phyloP scores from a whole-genome alignment of 805 yeast species.

The Metschnikowia arizonensis region DNA sequence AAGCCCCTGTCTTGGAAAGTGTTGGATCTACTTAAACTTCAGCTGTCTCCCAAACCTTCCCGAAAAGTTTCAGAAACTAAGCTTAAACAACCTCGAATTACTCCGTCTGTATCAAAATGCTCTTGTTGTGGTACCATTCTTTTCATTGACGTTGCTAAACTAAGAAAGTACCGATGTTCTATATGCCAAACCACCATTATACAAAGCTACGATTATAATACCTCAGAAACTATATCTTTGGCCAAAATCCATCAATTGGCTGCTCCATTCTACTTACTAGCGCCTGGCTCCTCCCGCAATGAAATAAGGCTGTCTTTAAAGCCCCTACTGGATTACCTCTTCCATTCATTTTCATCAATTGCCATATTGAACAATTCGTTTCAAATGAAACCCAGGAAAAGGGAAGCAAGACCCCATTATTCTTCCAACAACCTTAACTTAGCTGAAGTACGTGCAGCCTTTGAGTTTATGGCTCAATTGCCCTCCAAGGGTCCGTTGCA shows the following conservation, averaged over 20 bases:
- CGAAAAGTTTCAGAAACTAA: slow-evolving; percentile 11
- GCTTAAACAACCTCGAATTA: not conserved
- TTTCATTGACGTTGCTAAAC: slow-evolving; percentile 23
- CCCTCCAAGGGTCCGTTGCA: slow-evolving; percentile 62
- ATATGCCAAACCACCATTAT: slow-evolving; percentile 53
- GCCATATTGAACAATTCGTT: slow-evolving; percentile 55
- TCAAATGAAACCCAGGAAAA: slow-evolving; percentile 21
- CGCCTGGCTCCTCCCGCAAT: slow-evolving; percentile 5
- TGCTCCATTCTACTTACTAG: slow-evolving; percentile 31
- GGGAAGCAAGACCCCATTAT: slow-evolving; percentile 31
- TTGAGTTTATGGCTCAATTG: slow-evolving; percentile 41
- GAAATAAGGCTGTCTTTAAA: slow-evolving; percentile 36
- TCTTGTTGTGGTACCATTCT: slow-evolving; percentile 37
- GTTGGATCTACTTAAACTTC: slow-evolving; percentile 19
- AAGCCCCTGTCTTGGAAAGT: slow-evolving; percentile 20
- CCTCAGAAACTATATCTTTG: slow-evolving; percentile 24
- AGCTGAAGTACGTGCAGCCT: slow-evolving; percentile 44
- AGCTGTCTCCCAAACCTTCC: slow-evolving; percentile 16
- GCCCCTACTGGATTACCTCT: slow-evolving; percentile 49
- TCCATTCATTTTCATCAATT: slow-evolving; percentile 44
- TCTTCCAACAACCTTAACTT: slow-evolving; percentile 49
- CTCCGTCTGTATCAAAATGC: slow-evolving; percentile 26
- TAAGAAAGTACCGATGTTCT: slow-evolving; percentile 52
- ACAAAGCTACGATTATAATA: slow-evolving; percentile 15
- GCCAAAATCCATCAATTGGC: slow-evolving; percentile 29